Conservation (phyloP, 2,329 filamentous ascomycete genomes). For the Exophiala mesophila region DNA sequence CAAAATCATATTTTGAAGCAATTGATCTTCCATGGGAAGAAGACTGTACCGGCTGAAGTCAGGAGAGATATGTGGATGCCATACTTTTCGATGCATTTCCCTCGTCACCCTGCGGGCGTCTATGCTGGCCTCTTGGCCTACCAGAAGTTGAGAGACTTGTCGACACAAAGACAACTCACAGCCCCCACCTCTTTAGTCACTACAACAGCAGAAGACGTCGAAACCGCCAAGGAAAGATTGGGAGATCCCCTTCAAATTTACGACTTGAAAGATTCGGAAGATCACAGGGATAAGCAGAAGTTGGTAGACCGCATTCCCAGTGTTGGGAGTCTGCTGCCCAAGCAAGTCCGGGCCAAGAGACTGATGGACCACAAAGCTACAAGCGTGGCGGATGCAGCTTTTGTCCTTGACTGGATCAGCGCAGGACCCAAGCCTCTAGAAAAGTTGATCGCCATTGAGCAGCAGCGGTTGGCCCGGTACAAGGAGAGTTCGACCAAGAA, state of each 20-base stretch:
- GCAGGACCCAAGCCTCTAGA: constrained; percentile 29
- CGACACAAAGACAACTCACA: constrained; percentile 52
- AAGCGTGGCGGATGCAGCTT: constrained; percentile 55
- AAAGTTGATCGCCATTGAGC: constrained; percentile 14
- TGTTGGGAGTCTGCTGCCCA: constrained; percentile 41
- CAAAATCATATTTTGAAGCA: constrained; percentile 52
- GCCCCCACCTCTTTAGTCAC: constrained; percentile 42
- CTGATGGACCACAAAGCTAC: constrained; percentile 64
- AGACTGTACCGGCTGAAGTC: constrained; percentile 53
- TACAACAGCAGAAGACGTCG: constrained; percentile 39
- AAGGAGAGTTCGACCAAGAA: constrained; percentile 16
- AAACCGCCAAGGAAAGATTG: constrained; percentile 36
- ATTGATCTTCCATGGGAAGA: constrained; percentile 60
- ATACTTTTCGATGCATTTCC: constrained; percentile 55
- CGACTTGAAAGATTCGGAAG: constrained; percentile 10
- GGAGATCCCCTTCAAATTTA: constrained; percentile 23
- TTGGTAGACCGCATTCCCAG: constrained; percentile 38
- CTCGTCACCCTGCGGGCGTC: constrained; percentile 38
- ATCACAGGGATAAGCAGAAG: constrained; percentile 31
- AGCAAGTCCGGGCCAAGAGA: constrained; percentile 45
- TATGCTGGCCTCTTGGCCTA: constrained; percentile 49
- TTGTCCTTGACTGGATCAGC: constrained; percentile 50
- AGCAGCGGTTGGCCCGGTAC: constrained; percentile 14
- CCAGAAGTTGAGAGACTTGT: constrained; percentile 56
- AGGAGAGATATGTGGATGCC: constrained; percentile 61